A percentile compares a stretch with the other conserved stretches of the same genome.
Conservation (phyloP, 2,329 filamentous ascomycete species). For the Ophiostoma perfectum region DNA sequence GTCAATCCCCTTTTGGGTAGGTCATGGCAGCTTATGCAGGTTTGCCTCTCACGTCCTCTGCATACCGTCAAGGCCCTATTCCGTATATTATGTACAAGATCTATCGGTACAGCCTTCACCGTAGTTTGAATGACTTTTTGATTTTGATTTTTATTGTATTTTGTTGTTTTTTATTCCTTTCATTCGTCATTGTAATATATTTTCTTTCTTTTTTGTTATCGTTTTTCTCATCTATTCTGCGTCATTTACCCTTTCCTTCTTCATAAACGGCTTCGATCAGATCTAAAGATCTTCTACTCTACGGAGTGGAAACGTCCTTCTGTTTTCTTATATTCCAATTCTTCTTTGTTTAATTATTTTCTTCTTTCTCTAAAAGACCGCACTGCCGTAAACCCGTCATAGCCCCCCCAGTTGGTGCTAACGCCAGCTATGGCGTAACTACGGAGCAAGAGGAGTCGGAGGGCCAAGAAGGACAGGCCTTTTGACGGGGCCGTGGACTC, state of each 20-base stretch:
- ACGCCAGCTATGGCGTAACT: constrained; percentile 5
- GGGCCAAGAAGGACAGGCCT: background rate
- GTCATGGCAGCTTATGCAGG: background rate
- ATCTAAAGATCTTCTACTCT: background rate
- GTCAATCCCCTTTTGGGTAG: background rate
- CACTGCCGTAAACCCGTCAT: background rate
- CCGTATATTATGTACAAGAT: constrained; percentile 4
- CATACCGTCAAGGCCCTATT: background rate
- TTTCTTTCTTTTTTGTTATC: constrained; percentile 18
- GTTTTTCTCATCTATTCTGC: background rate
- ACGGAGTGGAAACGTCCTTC: background rate
- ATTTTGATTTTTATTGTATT: constrained; percentile 18
- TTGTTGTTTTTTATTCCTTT: background rate
- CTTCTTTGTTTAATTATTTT: background rate
- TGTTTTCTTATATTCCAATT: background rate
- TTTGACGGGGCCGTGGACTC: constrained; percentile 3
- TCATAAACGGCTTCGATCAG: background rate
- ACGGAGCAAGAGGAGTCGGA: constrained; percentile 3
- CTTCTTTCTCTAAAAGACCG: constrained; percentile 8
- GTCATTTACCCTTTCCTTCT: constrained; percentile 20
- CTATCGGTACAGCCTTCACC: background rate
- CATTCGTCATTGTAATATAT: background rate
- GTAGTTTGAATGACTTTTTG: background rate
- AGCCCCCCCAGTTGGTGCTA: background rate
- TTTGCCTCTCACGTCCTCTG: background rate